These are phyloP conservation scores for Aspergillus ochraceoroseus DNA, from an alignment of 2,329 filamentous ascomycete species.

Conservation along the genomic window DNA sequence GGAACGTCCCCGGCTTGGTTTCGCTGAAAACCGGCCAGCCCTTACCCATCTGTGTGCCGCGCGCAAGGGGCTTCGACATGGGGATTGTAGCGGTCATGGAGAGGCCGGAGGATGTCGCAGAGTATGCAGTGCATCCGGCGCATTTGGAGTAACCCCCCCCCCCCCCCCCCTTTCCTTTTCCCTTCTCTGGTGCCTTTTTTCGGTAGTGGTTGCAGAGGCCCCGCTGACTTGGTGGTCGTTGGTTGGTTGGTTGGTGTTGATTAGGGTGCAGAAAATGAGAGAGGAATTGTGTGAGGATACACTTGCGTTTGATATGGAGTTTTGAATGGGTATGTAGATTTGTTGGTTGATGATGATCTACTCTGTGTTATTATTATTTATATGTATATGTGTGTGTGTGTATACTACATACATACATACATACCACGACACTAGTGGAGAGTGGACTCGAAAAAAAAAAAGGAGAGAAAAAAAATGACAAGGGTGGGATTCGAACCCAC, in stretches of 20 bases:
- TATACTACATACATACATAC: too few relatives aligned
- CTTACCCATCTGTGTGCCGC: slow-evolving; percentile 38
- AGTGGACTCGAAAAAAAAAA: too few relatives aligned
- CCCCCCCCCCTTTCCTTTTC: slow-evolving; percentile 15
- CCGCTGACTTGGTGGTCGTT: not conserved
- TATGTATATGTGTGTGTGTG: too few relatives aligned
- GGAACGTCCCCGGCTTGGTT: slow-evolving; percentile 41
- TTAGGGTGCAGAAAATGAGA: slow-evolving; percentile 39
- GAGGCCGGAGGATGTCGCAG: slow-evolving; percentile 39
- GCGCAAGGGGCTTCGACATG: slow-evolving; percentile 45
- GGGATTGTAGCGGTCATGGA: slow-evolving; percentile 47
- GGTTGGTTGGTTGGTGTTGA: not conserved
- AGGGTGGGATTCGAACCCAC: too few relatives aligned
- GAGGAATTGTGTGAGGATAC: slow-evolving; percentile 42
- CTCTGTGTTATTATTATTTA: too few relatives aligned
- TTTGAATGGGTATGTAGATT: slow-evolving; percentile 35
- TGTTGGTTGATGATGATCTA: too few relatives aligned
- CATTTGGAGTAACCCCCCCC: slow-evolving; percentile 41
- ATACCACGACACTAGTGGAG: too few relatives aligned
- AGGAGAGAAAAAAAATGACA: too few relatives aligned
- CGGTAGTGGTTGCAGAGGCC: not conserved
- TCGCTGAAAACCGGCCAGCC: slow-evolving; percentile 38
- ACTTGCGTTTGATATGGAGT: slow-evolving; percentile 43
- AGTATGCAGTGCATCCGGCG: slow-evolving; percentile 45
- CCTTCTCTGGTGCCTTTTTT: slow-evolving; percentile 8